Base-by-base conservation (phyloP, 768 basidiomycete genomes). In the Cystofilobasidium capitatum region DNA sequence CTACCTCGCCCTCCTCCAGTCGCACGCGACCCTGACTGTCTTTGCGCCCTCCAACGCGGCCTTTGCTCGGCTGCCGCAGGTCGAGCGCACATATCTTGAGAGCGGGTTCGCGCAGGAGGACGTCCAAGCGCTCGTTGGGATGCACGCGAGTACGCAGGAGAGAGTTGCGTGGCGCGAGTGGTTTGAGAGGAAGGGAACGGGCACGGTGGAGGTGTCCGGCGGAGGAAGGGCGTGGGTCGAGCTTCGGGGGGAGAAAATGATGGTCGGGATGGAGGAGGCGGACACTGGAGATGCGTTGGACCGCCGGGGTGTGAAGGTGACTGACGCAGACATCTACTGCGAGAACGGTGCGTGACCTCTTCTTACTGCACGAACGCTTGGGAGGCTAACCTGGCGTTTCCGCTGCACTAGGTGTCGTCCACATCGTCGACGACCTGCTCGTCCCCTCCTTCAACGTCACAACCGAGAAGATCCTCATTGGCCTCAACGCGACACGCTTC, bases 401-500 rank as follows among this genome's bases (percentile, higher is more conserved):
- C 0, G 17, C 29, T 49, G n/a, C n/a, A 31, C 1, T 71, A 77
- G 77, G 94, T 58, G 96, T 98, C 51, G 76, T 98, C 20, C 96
- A 99, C 76, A 83, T 91, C 49, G 83, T 98, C 31, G 88, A 88
- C 17, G 83, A 85, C 17, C 83, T 98, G 29, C 83, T 99, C 17
- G 76, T 93, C 14, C 88, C 91, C 9, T 81, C 83, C 54, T 82
- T 94, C 29, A 80, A 84, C 69, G 79, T 92, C 51, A 98, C 93
- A 5, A 88, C 93, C 22, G 96, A 98, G 79, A 98, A 98, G 62
- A 61, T 58, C 71, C 86, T 99, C 22, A 83, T 98, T 13, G 85
- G 89, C 3, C 82, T 97, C 69, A 90, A 96, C 74, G 96, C 93
- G 78, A 88, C 89, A 1, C 82, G 83, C 36, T 98, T 98, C 75